Conservation (phyloP, 2,329 filamentous ascomycete species). For the Cladosporium velox region DNA sequence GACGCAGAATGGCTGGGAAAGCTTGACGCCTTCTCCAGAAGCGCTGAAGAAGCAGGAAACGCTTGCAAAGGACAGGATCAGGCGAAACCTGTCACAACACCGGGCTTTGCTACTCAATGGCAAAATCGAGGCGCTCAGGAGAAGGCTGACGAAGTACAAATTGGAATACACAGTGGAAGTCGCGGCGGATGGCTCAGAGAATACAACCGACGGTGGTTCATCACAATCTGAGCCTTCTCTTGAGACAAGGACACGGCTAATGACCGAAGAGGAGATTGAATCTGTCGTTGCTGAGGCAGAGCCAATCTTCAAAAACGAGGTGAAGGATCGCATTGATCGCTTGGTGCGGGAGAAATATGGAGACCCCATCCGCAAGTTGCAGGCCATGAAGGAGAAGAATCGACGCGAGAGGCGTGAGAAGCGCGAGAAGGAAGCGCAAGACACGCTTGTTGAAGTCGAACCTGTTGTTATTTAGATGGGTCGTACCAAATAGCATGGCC, state of each 20-base stretch:
- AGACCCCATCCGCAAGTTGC: background rate
- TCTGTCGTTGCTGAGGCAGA: background rate
- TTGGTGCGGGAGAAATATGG: conserved; percentile 5
- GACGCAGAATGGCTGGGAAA: conserved; percentile 34
- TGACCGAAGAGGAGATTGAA: background rate
- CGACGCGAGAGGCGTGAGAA: background rate
- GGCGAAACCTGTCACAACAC: background rate
- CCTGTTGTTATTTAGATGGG: background rate
- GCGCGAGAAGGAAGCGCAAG: background rate
- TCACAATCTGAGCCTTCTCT: background rate
- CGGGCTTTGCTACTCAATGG: background rate
- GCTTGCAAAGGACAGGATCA: conserved; percentile 1
- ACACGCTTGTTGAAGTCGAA: conserved; percentile 4
- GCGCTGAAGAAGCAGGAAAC: background rate
- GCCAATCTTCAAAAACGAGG: background rate
- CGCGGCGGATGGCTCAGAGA: background rate
- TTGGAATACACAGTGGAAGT: background rate
- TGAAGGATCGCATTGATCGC: background rate
- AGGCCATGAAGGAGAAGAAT: background rate
- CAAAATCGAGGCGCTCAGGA: background rate
- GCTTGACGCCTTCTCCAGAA: background rate
- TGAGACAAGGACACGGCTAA: background rate
- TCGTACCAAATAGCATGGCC: background rate
- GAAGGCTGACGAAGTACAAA: background rate
- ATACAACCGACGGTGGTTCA: background rate